phyloP scores from a whole-genome alignment of 2,329 filamentous ascomycete species.

The Trichoderma hamatum region DNA sequence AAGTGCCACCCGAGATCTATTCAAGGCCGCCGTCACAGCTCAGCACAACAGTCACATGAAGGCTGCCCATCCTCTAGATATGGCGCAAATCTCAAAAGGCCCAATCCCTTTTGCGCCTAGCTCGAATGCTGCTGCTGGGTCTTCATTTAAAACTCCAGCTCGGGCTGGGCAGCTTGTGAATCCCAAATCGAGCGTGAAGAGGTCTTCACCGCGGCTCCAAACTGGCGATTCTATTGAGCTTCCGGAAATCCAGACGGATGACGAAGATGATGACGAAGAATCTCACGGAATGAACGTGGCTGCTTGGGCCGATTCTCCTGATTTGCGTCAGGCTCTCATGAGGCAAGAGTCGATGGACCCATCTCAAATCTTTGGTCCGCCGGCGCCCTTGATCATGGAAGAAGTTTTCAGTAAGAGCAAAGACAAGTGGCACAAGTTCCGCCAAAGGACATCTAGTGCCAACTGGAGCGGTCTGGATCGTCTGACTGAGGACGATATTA shows the following conservation, averaged over 20 bases:
- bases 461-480: conserved; percentile 86
- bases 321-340: conserved; percentile 73
- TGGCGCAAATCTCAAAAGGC: conserved; percentile 86
- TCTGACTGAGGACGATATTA: conserved; percentile 85
- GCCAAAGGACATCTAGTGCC: conserved; percentile 87
- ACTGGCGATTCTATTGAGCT: conserved; percentile 90
- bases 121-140: conserved; percentile 55
- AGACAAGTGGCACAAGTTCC: conserved; percentile 83
- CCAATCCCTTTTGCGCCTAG: conserved; percentile 85
- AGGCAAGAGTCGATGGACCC: conserved; percentile 86
- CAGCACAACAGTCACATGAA: conserved; percentile 69
- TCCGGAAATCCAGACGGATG: conserved; percentile 93
- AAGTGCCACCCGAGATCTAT: conserved; percentile 58
- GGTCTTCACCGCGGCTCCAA: conserved; percentile 81
- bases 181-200: conserved; percentile 62
- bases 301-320: conserved; percentile 86
- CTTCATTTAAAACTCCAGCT: conserved; percentile 71
- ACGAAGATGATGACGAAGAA: conserved; percentile 78
- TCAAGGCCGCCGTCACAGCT: conserved; percentile 66
- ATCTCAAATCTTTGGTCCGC: conserved; percentile 83
- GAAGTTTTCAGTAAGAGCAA: conserved; percentile 93
- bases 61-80: conserved; percentile 72
- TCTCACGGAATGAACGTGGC: conserved; percentile 62
- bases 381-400: conserved; percentile 88
- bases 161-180: conserved; percentile 50